Percentiles rank a stretch among this genome's conserved stretches.
These are phyloP conservation scores for Coniophora puteana DNA, from an alignment of 1,284 basidiomycete species.

Conservation along the genomic window DNA sequence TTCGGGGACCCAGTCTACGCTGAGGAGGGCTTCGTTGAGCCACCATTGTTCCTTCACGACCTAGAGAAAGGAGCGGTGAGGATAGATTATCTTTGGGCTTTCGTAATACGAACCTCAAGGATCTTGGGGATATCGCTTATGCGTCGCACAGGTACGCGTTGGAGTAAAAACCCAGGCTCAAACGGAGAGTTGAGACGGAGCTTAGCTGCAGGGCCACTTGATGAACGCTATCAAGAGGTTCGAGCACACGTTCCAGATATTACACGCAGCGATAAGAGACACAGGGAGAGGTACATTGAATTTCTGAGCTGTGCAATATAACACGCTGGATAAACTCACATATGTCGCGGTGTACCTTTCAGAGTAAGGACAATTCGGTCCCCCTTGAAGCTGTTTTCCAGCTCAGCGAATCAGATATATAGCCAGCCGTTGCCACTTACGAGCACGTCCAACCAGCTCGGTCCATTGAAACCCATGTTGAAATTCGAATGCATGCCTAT, in stretches of 20 bases:
- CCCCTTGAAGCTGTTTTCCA: not conserved
- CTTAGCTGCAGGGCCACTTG: slow-evolving; percentile 60
- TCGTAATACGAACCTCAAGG: slow-evolving; percentile 47
- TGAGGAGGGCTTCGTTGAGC: slow-evolving; percentile 63
- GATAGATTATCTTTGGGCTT: too few species aligned
- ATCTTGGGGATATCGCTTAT: slow-evolving; percentile 70
- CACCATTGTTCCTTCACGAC: slow-evolving; percentile 77
- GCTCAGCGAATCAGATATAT: slow-evolving; percentile 19
- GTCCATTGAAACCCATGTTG: slow-evolving; percentile 43
- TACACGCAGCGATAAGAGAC: too few species aligned
- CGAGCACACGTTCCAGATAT: too few species aligned
- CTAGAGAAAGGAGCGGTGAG: slow-evolving; percentile 30
- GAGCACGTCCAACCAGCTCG: slow-evolving; percentile 68
- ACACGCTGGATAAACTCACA: slow-evolving; percentile 28
- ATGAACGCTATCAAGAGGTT: slow-evolving; percentile 47
- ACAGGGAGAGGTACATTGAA: too few species aligned
- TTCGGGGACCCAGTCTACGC: slow-evolving; percentile 56
- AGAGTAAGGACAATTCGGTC: slow-evolving; percentile 11
- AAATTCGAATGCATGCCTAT: slow-evolving; percentile 25
- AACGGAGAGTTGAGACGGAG: slow-evolving; percentile 60
- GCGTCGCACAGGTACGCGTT: slow-evolving; percentile 63
- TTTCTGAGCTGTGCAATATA: slow-evolving; percentile 5
- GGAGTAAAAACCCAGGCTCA: slow-evolving; percentile 69
- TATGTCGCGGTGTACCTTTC: slow-evolving; percentile 39
- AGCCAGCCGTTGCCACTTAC: slow-evolving; percentile 33